Evolutionary conservation across 2,329 filamentous ascomycete genomes (phyloP).

Genomic region (Alternaria hordeiaustralica): DNA sequence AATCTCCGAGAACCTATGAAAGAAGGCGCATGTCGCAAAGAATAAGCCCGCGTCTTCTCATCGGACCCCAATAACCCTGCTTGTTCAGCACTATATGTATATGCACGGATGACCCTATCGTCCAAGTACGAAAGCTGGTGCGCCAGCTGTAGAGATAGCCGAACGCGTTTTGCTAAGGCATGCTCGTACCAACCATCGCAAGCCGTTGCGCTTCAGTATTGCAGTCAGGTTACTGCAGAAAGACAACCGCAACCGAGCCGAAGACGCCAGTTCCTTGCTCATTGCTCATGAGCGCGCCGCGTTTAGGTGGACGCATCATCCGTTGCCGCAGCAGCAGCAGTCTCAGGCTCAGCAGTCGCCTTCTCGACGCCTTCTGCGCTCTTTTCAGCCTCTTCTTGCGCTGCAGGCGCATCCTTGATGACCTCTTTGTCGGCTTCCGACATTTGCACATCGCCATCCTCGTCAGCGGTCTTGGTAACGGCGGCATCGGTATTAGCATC

Average conservation of each 20-base stretch:
- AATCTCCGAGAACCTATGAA: constrained; percentile 1
- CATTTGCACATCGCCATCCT: constrained; percentile 37
- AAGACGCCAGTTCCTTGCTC: neutral
- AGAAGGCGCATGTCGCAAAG: constrained; percentile 1
- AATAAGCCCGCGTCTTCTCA: neutral
- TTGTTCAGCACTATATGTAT: constrained; percentile 22
- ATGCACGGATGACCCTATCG: constrained; percentile 8
- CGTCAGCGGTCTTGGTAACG: constrained; percentile 26
- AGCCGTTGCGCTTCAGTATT: neutral
- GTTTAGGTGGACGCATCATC: constrained; percentile 11
- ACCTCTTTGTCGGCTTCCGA: constrained; percentile 29
- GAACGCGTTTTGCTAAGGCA: neutral
- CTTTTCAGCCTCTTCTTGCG: constrained; percentile 21
- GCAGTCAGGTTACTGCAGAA: neutral
- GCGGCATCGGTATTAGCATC: constrained; percentile 30
- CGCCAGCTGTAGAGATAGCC: neutral
- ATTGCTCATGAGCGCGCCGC: neutral
- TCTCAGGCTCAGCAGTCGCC: constrained; percentile 13
- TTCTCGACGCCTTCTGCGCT: constrained; percentile 16
- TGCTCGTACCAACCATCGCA: neutral
- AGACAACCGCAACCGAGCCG: neutral
- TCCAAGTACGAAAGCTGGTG: neutral
- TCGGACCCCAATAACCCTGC: constrained; percentile 9
- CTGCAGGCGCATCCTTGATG: constrained; percentile 22
- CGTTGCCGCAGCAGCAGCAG: constrained; percentile 5